A percentile compares a stretch with the other conserved stretches of the same genome.
Conservation (phyloP, 805 yeast genomes). For the Blastobotrys chiropterorum region DNA sequence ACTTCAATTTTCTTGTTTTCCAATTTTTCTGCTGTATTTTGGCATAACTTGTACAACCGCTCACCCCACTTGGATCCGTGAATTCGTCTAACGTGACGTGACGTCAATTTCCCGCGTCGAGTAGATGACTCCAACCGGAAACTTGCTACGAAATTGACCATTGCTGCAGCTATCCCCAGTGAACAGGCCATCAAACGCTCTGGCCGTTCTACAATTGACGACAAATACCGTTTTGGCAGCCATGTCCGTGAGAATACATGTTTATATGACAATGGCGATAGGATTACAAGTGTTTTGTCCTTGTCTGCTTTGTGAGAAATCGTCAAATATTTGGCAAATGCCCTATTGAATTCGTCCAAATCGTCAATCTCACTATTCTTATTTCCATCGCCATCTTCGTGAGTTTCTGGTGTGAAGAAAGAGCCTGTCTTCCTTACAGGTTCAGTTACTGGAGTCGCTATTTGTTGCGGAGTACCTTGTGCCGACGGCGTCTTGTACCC, state of each 20-base stretch:
- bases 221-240: constrained; percentile 61
- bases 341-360: constrained; percentile 5
- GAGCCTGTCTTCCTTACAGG: neutral
- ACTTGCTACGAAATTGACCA: constrained; percentile 40
- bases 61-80: constrained; percentile 75
- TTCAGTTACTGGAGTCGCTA: neutral
- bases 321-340: constrained; percentile 1
- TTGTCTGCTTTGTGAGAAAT: neutral
- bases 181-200: constrained; percentile 70
- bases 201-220: constrained; percentile 77
- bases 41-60: constrained; percentile 50
- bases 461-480: neutral
- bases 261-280: constrained; percentile 63
- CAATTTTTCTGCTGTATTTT: constrained; percentile 50
- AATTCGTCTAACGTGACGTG: constrained; percentile 55
- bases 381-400: neutral
- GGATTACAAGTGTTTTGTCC: constrained; percentile 44
- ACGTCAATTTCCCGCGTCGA: constrained; percentile 41
- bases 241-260: constrained; percentile 72
- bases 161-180: constrained; percentile 72
- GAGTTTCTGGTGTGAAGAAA: neutral
- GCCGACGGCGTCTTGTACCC: neutral
- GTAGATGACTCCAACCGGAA: constrained; percentile 45
- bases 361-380: too few relatives aligned
- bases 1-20: constrained; percentile 56